Conservation (phyloP, 2,329 filamentous ascomycete species). For the Apiospora kogelbergensis region DNA sequence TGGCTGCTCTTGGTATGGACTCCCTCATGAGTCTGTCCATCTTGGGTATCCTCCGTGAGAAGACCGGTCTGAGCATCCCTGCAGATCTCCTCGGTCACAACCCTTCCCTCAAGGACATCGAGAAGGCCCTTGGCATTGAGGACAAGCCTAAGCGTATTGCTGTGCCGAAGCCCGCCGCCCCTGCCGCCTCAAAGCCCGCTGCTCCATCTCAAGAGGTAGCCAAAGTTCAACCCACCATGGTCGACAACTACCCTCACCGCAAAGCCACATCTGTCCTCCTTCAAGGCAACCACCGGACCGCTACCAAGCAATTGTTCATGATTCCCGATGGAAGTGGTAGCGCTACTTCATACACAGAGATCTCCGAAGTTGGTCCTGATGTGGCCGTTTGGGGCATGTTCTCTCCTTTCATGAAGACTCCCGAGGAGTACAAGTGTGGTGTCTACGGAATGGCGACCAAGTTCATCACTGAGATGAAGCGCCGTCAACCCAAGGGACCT, state of each 20-base stretch:
- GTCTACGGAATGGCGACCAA: conserved; percentile 64
- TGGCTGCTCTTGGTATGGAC: conserved; percentile 59
- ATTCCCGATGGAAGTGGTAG: conserved; percentile 57
- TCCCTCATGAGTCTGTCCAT: conserved; percentile 59
- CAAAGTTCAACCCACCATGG: conserved; percentile 36
- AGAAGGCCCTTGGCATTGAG: conserved; percentile 59
- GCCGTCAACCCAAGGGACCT: conserved; percentile 66
- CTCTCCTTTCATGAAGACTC: conserved; percentile 70
- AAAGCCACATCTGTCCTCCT: conserved; percentile 46
- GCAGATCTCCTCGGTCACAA: conserved; percentile 62
- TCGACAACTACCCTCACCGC: conserved; percentile 48
- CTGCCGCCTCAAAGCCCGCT: conserved; percentile 19
- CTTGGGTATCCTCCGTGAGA: conserved; percentile 53
- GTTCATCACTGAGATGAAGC: conserved; percentile 69
- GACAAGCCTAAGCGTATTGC: conserved; percentile 37
- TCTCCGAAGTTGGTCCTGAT: conserved; percentile 49
- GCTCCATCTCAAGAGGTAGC: conserved; percentile 38
- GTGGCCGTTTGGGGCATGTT: conserved; percentile 60
- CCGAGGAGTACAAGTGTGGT: conserved; percentile 64
- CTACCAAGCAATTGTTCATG: conserved; percentile 51
- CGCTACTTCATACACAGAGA: conserved; percentile 67
- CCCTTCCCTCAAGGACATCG: conserved; percentile 63
- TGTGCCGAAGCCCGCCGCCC: conserved; percentile 26
- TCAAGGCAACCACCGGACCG: conserved; percentile 51
- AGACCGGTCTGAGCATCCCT: conserved; percentile 53